Base-by-base conservation (phyloP, 345 rosid genomes). In the Eutrema japonicum region DNA sequence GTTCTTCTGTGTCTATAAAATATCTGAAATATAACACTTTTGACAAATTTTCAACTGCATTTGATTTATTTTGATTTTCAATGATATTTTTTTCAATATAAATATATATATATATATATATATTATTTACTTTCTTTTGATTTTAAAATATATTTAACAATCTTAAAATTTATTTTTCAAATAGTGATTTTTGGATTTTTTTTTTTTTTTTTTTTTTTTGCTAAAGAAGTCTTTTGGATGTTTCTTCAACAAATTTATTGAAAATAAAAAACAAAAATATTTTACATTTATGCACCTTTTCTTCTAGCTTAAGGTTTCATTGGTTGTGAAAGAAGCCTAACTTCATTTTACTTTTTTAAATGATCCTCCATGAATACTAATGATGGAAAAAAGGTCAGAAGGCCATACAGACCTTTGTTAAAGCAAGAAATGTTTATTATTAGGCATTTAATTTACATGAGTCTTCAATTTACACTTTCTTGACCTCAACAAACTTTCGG, bases 401-500 rank as follows among this genome's bases (percentile, higher is more conserved):
- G 57, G 43, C 37, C 65, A 42, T 35, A 3, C 13, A 38, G 58
- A 66, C 45, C 12, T 56, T 75, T 75, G 68, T 14, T 32, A 59
- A 75, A 51, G 68, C 45, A 50, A 68, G 8, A 54, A 8, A 26
- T 46, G 8, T 5, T 42, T 2, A 55, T 35, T 72, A 12, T 10
- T 42, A 35, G n/a, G 42, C 40, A 45, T 63, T 68, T 69, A 5
- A 26, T 54, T 54, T 53, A 54, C 52, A 29, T 60, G 22, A 43
- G 43, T 45, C 40, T 70, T 62, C 14, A 30, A 6, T 46, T 32
- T 46, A 16, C 4, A 36, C 79, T 76, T 36, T 36, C 33, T 76
- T 76, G 43, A 76, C 58, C 26, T 37, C 65, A 53, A 68, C 37
- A 54, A 69, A 47, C 79, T 76, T 70, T 76, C 79, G 60, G 66